Evolutionary conservation across 805 yeast genomes (phyloP), one percentile per base, ranked within the genome.

Genomic region (Wickerhamomyces rabaulensis): DNA sequence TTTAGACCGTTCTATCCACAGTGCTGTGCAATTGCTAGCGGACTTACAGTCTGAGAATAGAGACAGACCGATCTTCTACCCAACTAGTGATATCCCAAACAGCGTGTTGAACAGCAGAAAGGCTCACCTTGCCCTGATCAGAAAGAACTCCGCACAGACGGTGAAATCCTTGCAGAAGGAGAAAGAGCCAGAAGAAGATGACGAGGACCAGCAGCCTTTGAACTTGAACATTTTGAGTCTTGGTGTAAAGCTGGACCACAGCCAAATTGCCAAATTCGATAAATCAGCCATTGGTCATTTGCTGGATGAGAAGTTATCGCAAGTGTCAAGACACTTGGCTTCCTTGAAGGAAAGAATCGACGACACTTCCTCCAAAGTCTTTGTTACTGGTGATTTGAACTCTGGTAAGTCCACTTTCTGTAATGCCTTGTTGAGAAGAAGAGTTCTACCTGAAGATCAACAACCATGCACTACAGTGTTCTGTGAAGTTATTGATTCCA

Each of bases 381-480:
- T 94, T 51, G 91, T 94, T 35, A 95, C 99, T 3, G 99, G 99
- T 43, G 99, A 94, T 64, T 75, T 94, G 54, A 94, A 94, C 62
- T 86, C 99, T 0, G 99, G 99, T 3, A 94, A 94, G 61, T 89
- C 97, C 1, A 87, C 96, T 1, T 89, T 94, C 57, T 94, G 99
- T 66, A 94, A 94, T 61, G 92, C 97, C 1, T 69, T 94, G 37
- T 68, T 94, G 49, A 74, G 91, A 54, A 75, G 94, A 43, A 78
- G 80, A 42, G 66, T 94, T 3, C 67, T 94, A 41, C 99, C 99
- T 0, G 96, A 87, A 59, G 99, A 94, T 65, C 99, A 94, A 60
- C 96, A 94, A 62, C 99, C 99, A 2, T 90, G 97, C 58, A 94
- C 99, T 0, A 83, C 87, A 51, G 97, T 94, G 0, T 95, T 95